Evolutionary conservation across 768 basidiomycete genomes (phyloP).

Genomic region (Psilocybe cyanescens): DNA sequence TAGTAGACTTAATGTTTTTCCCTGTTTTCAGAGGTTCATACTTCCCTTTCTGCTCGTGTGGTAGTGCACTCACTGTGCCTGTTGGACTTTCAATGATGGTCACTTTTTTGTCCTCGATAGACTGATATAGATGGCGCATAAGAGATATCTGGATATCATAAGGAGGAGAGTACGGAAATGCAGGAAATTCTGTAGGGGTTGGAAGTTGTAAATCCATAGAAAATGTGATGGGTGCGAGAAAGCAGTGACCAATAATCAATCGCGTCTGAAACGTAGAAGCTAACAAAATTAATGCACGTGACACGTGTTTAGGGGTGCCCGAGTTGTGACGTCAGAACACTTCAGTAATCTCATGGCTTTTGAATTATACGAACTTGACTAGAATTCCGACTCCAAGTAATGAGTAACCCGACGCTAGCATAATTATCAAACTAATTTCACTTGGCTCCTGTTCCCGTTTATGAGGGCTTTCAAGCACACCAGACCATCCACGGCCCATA

Average conservation of each 20-base stretch:
- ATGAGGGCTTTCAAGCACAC: slow-evolving; percentile 3
- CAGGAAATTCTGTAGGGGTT: slow-evolving; percentile 70
- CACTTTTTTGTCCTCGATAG: slow-evolving; percentile 76
- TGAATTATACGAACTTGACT: background rate
- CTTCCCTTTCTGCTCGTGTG: background rate
- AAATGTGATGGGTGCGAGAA: background rate
- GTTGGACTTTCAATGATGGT: slow-evolving; percentile 90
- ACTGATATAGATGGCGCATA: slow-evolving; percentile 84
- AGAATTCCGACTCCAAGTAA: background rate
- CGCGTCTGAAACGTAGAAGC: slow-evolving; percentile 4
- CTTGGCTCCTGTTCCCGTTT: slow-evolving; percentile 1
- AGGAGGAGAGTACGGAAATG: slow-evolving; percentile 84
- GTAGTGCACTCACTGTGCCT: slow-evolving; percentile 64
- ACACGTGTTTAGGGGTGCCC: slow-evolving; percentile 17
- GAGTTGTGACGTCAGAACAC: slow-evolving; percentile 2
- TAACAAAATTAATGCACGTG: slow-evolving; percentile 15
- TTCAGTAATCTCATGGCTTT: background rate
- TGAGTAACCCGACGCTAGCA: background rate
- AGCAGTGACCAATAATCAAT: background rate
- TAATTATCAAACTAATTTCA: background rate
- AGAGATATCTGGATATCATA: slow-evolving; percentile 86
- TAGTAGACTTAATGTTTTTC: slow-evolving; percentile 84
- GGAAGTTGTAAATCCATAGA: slow-evolving; percentile 47
- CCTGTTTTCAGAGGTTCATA: slow-evolving; percentile 45
- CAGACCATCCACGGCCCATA: background rate